Conservation (phyloP, 2,329 filamentous ascomycete genomes). For the Fusarium sp. region DNA sequence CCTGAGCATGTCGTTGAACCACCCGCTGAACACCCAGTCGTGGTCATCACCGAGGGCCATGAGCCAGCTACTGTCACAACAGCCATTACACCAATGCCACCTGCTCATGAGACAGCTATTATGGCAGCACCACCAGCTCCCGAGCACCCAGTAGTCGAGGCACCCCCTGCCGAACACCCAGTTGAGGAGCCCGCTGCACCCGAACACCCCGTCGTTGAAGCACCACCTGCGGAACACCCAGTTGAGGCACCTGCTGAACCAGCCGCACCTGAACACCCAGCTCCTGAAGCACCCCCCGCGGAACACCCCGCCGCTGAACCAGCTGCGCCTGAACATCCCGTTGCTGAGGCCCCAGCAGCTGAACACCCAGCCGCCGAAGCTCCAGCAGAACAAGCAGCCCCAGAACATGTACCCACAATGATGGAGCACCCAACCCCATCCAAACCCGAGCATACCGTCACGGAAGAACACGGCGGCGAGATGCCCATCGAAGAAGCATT, state of each 20-base stretch:
- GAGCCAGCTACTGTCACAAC: background rate
- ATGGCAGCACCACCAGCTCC: background rate
- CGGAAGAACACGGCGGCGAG: background rate
- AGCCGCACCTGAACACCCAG: background rate
- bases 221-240: background rate
- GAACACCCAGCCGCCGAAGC: background rate
- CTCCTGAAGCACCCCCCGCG: background rate
- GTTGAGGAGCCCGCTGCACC: background rate
- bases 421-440: background rate
- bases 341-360: background rate
- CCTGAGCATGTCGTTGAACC: slow-evolving; percentile 2
- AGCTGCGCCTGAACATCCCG: background rate
- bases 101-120: background rate
- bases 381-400: background rate
- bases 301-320: background rate
- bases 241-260: background rate
- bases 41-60: background rate
- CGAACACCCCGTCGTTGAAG: background rate
- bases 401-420: background rate
- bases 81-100: background rate
- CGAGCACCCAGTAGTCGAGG: background rate
- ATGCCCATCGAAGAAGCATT: slow-evolving; percentile 8
- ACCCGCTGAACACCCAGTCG: background rate
- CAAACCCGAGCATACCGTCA: background rate
- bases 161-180: background rate